Evolutionary conservation across 345 rosid genomes (phyloP), one percentile per base, ranked within the genome.

Genomic region (Cardamine resedifolia): DNA sequence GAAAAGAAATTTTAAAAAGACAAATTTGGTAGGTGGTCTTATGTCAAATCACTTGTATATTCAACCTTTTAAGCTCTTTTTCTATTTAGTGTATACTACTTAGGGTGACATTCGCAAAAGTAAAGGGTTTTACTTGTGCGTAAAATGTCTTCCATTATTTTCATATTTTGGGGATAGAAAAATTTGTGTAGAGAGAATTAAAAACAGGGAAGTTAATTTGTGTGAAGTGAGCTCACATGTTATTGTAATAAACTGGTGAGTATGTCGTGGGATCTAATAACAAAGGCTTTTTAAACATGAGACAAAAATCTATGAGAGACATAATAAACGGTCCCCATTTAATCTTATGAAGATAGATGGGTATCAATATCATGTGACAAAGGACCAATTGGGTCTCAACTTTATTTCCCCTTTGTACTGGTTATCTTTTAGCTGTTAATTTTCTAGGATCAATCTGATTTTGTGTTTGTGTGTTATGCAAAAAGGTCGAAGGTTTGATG

Each of bases 401-500:
- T 62, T 76, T 34, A 76, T 62, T 45, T 7, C 36, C 26, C 14
- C 5, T 58, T 51, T 52, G 63, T 75, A 43, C 58, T 58, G 34
- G 57, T 53, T 10, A 7, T n/a, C 0, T 34, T 62, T 1, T 21
- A 23, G 70, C 12, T 57, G 66, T 31, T 55, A 16, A 48, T 10
- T 23, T 38, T 50, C 21, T 66, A 49, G 18, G 20, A 47, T 12
- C 26, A 47, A 18, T 57, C 53, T 61, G 52, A 48, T 19, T 47
- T 56, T 63, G 12, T 68, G 56, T 33, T 47, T 56, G 10, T 72
- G 64, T 53, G 56, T n/a, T n/a, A 38, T 47, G 26, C 7, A 11
- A 57, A 57, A 78, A 90, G 97, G 98, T 95, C 4, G 99, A 95
- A 78, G 98, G 99, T 67, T 81, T 91, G 59, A 86, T 91, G 83